Base-by-base conservation (phyloP, 495 filamentous ascomycete genomes). In the Aspergillus campestris region DNA sequence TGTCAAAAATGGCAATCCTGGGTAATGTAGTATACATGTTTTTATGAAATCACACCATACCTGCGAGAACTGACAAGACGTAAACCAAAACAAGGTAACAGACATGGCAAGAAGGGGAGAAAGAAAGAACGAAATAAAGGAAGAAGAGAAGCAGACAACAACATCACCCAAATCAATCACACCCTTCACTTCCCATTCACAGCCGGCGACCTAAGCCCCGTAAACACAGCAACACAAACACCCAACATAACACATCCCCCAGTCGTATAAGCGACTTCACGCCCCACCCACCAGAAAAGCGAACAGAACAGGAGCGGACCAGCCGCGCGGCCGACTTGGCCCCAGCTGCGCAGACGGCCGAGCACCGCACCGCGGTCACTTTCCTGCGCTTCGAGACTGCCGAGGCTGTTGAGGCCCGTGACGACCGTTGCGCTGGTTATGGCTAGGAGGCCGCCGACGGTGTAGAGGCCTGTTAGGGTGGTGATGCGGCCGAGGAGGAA, bases 221-320 rank as follows among this genome's bases (percentile, higher is more conserved):
- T 73, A 58, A 94, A 86, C 0, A 83, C 87, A n/a, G 86, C 59
- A 40, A 70, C 69, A 33, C 74, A 75, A 31, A 95, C 89, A 7
- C 61, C 79, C 15, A 83, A 56, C 74, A 97, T 95, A 2, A 86
- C 88, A 30, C 74, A 59, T 0, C 87, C 87, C 3, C 92, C 94
- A 58, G 85, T 71, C 1, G 69, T 72, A 61, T 95, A 99, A 1
- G 92, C 92, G 11, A 81, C 67, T 56, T 94, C 83, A 33, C 92
- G 70, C 0, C 94, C 92, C 29, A 87, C 90, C 94, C 94, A 99
- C 92, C 92, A 99, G 67, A 97, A 99, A 46, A 99, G 72, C n/a
- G 86, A 83, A 52, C 91, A 96, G 56, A 97, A 99, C 37, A 94
- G 58, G 18, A 97, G 55, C 1, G 92, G 92, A 0, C 92, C 92